Conservation (phyloP, 352 stramenopile genomes). For the Lagenidium sp. region DNA sequence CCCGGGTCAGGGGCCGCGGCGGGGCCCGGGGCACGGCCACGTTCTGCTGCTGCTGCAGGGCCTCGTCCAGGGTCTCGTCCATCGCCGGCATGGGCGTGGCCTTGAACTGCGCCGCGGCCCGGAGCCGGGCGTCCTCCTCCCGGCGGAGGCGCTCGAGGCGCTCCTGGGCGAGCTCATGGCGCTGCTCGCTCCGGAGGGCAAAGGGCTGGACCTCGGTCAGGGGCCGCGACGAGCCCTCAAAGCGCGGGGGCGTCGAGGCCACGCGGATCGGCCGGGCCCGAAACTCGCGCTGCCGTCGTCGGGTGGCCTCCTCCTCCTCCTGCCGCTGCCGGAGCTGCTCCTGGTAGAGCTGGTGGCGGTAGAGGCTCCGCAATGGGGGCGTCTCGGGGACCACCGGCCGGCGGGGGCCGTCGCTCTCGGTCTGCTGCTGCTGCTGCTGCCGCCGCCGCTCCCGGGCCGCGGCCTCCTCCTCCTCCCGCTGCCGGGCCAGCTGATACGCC, state of each 20-base stretch:
- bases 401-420: constrained; percentile 6
- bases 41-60: not conserved
- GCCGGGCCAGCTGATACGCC: no score
- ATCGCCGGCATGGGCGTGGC: constrained; percentile 58
- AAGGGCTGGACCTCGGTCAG: constrained; percentile 66
- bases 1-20: constrained; percentile 8
- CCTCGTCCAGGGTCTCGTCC: constrained; percentile 3
- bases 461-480: no score
- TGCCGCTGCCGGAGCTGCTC: constrained; percentile 53
- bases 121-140: constrained; percentile 43
- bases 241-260: constrained; percentile 36
- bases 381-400: constrained; percentile 58
- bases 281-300: constrained; percentile 47
- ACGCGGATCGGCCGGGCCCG: constrained; percentile 63
- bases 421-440: not conserved
- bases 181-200: constrained; percentile 36
- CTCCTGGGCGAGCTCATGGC: constrained; percentile 47
- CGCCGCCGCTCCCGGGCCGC: constrained; percentile 14
- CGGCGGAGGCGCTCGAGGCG: constrained; percentile 42
- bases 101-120: constrained; percentile 34
- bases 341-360: constrained; percentile 63
- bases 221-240: constrained; percentile 63
- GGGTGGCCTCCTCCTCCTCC: constrained; percentile 45
- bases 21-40: not conserved
- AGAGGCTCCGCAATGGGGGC: constrained; percentile 58